Conservation (phyloP, 2,329 filamentous ascomycete species). For the Decorospora gaudefroyi region DNA sequence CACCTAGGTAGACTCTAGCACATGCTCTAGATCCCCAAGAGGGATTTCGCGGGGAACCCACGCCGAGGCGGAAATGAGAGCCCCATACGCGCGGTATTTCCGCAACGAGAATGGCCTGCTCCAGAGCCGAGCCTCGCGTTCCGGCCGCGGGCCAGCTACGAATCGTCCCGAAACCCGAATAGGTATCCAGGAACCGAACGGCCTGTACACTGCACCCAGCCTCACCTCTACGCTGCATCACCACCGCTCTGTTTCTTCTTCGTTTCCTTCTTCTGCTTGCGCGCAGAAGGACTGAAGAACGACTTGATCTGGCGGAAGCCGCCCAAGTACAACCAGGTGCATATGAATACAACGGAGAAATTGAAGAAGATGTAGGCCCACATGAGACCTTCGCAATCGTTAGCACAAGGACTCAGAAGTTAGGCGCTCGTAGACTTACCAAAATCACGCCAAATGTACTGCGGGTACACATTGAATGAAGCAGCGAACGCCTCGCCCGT, state of each 20-base stretch:
- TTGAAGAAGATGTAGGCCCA: conserved; percentile 67
- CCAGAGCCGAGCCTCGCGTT: conserved; percentile 11
- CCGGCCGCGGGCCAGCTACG: conserved; percentile 38
- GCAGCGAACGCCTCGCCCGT: conserved; percentile 63
- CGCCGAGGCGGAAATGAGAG: conserved; percentile 19
- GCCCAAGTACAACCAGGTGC: conserved; percentile 61
- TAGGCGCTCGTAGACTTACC: conserved; percentile 55
- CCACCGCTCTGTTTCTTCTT: conserved; percentile 33
- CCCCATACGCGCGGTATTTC: conserved; percentile 19
- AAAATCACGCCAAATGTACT: conserved; percentile 68
- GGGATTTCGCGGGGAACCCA: conserved; percentile 33
- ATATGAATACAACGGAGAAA: conserved; percentile 58
- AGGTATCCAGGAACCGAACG: conserved; percentile 12
- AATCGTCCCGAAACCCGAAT: conserved; percentile 29
- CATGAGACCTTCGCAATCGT: conserved; percentile 28
- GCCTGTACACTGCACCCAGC: conserved; percentile 17
- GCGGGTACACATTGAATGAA: conserved; percentile 64
- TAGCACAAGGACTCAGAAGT: conserved; percentile 6
- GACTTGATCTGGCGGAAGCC: conserved; percentile 46
- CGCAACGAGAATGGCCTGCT: conserved; percentile 11
- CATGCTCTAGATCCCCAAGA: conserved; percentile 23
- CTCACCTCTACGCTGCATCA: conserved; percentile 17
- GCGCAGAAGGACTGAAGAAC: conserved; percentile 39
- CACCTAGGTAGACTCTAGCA: conserved; percentile 10
- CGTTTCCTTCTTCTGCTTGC: conserved; percentile 42